phyloP scores from a whole-genome alignment of 2,329 filamentous ascomycete species.

The Phyllosticta capitalensis region DNA sequence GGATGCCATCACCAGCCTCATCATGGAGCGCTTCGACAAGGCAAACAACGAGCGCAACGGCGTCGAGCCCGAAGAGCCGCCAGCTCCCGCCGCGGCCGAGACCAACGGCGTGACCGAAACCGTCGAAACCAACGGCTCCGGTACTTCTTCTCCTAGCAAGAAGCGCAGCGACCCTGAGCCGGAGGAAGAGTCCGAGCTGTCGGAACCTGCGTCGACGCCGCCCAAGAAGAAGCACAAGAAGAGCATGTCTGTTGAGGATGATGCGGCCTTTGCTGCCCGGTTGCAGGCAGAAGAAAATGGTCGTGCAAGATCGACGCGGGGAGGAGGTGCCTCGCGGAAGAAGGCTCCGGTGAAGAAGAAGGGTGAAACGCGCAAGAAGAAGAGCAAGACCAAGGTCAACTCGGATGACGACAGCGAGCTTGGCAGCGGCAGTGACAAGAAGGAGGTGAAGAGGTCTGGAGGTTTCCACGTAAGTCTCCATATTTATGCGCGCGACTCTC shows the following conservation, averaged over 20 bases:
- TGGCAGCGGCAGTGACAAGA: constrained; percentile 45
- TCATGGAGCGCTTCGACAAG: constrained; percentile 42
- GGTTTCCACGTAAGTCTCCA: constrained; percentile 70
- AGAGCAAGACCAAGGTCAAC: constrained; percentile 59
- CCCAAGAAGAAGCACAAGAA: constrained; percentile 53
- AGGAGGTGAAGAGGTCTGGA: constrained; percentile 65
- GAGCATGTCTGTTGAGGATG: constrained; percentile 62
- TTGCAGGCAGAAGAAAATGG: constrained; percentile 89
- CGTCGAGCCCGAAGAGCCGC: constrained; percentile 21
- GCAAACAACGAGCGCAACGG: constrained; percentile 27
- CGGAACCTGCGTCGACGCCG: constrained; percentile 32
- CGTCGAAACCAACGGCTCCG: constrained; percentile 19
- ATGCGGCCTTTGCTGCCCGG: constrained; percentile 77
- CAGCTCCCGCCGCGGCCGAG: constrained; percentile 25
- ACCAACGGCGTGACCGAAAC: constrained; percentile 14
- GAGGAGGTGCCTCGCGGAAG: constrained; percentile 51
- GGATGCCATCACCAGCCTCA: constrained; percentile 37
- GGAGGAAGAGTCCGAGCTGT: constrained; percentile 29
- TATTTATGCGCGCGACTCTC: not conserved
- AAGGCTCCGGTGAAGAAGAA: constrained; percentile 51
- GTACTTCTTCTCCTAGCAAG: constrained; percentile 13
- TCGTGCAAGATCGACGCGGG: constrained; percentile 64
- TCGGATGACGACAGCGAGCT: constrained; percentile 73
- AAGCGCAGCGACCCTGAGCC: constrained; percentile 34
- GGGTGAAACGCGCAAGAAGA: constrained; percentile 59